Percentiles rank a stretch among this genome's conserved stretches.
phyloP scores from a whole-genome alignment of 2,329 filamentous ascomycete species.

The Ceratocystis smalleyi region DNA sequence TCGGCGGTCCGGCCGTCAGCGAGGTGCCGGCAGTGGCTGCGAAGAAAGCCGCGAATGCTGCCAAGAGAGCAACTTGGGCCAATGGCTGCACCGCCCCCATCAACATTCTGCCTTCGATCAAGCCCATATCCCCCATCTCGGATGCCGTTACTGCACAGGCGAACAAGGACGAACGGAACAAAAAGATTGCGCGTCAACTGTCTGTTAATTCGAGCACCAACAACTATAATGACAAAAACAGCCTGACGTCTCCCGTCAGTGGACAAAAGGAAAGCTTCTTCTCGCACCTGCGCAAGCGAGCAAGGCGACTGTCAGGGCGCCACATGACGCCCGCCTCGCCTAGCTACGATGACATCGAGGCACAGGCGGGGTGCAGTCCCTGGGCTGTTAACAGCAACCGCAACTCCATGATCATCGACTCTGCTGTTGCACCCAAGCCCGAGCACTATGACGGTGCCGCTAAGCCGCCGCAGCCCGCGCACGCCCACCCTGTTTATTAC shows the following conservation, averaged over 20 bases:
- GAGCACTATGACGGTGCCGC: constrained; percentile 46
- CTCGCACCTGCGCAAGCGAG: constrained; percentile 86
- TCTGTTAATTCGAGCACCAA: constrained; percentile 86
- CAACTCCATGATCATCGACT: constrained; percentile 67
- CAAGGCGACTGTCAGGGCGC: constrained; percentile 78
- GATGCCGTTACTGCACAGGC: constrained; percentile 84
- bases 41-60: constrained; percentile 28
- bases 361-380: constrained; percentile 79
- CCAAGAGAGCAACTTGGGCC: constrained; percentile 86
- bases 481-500: constrained; percentile 34
- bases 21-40: constrained; percentile 30
- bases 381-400: constrained; percentile 59
- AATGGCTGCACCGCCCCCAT: constrained; percentile 78
- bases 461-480: constrained; percentile 24
- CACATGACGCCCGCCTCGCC: constrained; percentile 71
- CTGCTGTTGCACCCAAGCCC: constrained; percentile 34
- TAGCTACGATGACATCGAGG: constrained; percentile 71
- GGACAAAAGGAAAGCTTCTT: constrained; percentile 94
- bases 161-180: constrained; percentile 44
- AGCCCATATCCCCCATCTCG: constrained; percentile 89
- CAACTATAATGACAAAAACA: constrained; percentile 69
- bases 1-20: constrained; percentile 25
- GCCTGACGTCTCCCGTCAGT: constrained; percentile 58
- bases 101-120: constrained; percentile 86
- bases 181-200: constrained; percentile 89